Evolutionary conservation across 2,329 filamentous ascomycete genomes (phyloP), one percentile per base, ranked within the genome.

Genomic region (Ilyonectria sp.): DNA sequence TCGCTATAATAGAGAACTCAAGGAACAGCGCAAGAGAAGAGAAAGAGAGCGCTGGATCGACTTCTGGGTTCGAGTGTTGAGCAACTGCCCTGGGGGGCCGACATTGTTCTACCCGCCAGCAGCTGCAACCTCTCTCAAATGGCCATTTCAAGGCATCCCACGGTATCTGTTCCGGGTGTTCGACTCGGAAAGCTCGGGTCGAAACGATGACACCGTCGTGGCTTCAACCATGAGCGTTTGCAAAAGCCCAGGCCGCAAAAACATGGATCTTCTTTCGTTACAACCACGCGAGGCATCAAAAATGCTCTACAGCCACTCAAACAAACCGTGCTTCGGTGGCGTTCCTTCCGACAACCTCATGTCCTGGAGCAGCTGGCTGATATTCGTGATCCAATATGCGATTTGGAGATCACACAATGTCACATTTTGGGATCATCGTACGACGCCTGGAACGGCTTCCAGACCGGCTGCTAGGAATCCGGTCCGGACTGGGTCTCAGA

Each of bases 121-220:
- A n/a, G 10, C 40, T 11, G 23, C 49, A 21, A 21, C n/a, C n/a
- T 37, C 40, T 4, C 11, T 55, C 2, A 8, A 35, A 8, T 55
- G 59, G 49, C 19, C 49, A 55, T 62, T 55, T 23, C 4, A 17
- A 6, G 19, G 47, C 19, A 33, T 47, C 3, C 59, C 49, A 15
- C 49, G 26, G 21, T 62, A 62, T 8, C 17, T 62, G 11, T 62
- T 62, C 23, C 37, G 59, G n/a, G 59, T 15, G 4, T 62, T 55
- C 40, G 59, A 62, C 40, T 47, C 13, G 15, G 46, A 47, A 15
- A 62, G 50, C 47, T 62, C 49, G 40, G 59, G 59, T 3, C 15
- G 6, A 9, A 62, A 54, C 19, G 43, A 62, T 47, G 40, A 29
- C n/a, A 19, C 11, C 11, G 35, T 47, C 3, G 37, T 62, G 40